These are phyloP conservation scores for Achaetomium macrosporum DNA, from an alignment of 2,329 filamentous ascomycete genomes.

Conservation along the genomic window DNA sequence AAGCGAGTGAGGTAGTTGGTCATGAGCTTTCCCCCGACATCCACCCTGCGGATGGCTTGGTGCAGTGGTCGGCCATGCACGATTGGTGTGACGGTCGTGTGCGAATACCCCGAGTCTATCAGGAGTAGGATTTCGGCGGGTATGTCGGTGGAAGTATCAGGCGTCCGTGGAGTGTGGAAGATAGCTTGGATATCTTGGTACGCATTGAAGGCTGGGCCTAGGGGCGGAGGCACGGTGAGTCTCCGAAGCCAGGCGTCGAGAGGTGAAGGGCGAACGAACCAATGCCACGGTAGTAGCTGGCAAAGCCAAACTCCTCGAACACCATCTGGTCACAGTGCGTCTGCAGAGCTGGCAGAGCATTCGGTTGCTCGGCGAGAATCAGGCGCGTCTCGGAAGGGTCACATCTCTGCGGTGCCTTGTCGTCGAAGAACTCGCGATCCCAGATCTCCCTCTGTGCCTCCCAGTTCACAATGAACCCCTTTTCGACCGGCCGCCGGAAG, in stretches of 20 bases:
- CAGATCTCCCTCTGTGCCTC: slow-evolving; percentile 93
- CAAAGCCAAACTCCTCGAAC: slow-evolving; percentile 95
- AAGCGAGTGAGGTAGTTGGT: slow-evolving; percentile 90
- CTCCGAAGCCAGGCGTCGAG: neutral
- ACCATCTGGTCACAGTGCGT: slow-evolving; percentile 92
- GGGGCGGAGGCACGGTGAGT: slow-evolving; percentile 1
- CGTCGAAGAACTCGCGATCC: slow-evolving; percentile 79
- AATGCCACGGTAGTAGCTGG: slow-evolving; percentile 71
- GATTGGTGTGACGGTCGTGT: slow-evolving; percentile 84
- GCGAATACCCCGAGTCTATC: slow-evolving; percentile 87
- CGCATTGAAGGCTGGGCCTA: slow-evolving; percentile 70
- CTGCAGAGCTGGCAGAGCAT: slow-evolving; percentile 73
- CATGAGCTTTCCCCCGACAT: slow-evolving; percentile 86
- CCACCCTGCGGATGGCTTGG: slow-evolving; percentile 73
- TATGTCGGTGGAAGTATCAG: slow-evolving; percentile 37
- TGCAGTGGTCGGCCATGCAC: slow-evolving; percentile 77
- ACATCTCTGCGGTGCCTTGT: slow-evolving; percentile 59
- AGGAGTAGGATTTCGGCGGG: slow-evolving; percentile 80
- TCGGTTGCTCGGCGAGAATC: slow-evolving; percentile 79
- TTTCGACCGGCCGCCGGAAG: slow-evolving; percentile 86
- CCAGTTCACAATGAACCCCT: slow-evolving; percentile 94
- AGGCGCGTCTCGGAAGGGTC: slow-evolving; percentile 78
- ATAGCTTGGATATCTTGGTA: slow-evolving; percentile 71
- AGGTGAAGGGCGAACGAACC: slow-evolving; percentile 38
- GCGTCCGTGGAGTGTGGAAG: slow-evolving; percentile 54